Conservation (phyloP, 2,329 filamentous ascomycete genomes). For the Pseudogymnoascus sp. region DNA sequence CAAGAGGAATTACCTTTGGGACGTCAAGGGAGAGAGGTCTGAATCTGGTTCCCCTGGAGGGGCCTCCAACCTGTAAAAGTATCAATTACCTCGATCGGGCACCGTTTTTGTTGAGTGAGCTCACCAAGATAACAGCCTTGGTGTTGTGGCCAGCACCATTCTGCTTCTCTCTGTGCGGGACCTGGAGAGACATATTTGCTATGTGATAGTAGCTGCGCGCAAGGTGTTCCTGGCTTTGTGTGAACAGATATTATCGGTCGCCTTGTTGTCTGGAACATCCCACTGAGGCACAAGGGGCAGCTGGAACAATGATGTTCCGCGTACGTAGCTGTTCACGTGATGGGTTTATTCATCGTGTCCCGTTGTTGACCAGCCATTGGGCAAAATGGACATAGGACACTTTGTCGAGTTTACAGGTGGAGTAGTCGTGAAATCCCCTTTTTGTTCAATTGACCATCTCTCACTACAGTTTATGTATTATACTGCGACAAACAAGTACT, state of each 20-base stretch:
- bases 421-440: neutral
- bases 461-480: neutral
- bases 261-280: constrained; percentile 9
- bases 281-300: constrained; percentile 6
- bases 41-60: constrained; percentile 91
- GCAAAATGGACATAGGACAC: neutral
- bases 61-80: constrained; percentile 70
- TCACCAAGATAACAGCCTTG: constrained; percentile 90
- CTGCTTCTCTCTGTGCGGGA: constrained; percentile 39
- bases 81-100: neutral
- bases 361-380: neutral
- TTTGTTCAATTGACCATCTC: neutral
- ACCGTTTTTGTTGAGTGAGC: constrained; percentile 24
- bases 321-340: neutral
- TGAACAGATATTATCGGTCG: constrained; percentile 9
- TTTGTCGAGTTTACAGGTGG: neutral
- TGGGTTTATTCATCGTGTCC: neutral
- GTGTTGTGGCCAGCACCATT: constrained; percentile 46
- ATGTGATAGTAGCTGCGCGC: constrained; percentile 4
- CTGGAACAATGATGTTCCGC: constrained; percentile 5
- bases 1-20: constrained; percentile 62
- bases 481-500: neutral
- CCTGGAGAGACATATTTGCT: constrained; percentile 36
- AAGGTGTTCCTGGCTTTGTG: neutral
- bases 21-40: constrained; percentile 90